Base-by-base conservation (phyloP, 2,329 filamentous ascomycete species). In the Talaromyces verruculosus region DNA sequence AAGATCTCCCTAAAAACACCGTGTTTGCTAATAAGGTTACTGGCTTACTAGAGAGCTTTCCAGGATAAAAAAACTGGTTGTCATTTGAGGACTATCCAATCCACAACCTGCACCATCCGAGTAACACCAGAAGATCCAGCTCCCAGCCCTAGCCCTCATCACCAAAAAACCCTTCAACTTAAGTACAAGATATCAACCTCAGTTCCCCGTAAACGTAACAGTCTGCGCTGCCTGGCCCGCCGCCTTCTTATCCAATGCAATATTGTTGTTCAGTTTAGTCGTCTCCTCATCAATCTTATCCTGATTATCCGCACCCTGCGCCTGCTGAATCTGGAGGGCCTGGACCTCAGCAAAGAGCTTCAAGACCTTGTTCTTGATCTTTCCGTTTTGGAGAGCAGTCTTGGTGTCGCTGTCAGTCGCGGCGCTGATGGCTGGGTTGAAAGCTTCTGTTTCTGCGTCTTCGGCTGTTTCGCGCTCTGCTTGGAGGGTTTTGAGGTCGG, bases 401-500 rank as follows among this genome's bases (percentile, higher is more conserved):
- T 19, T 19, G 1, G 51, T 57, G 17, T n/a, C 51, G n/a, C 5
- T 7, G n/a, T 57, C 51, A 2, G 51, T 57, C 2, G 51, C 51
- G 7, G 51, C 51, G 10, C 8, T 7, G n/a, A 57, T 57, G 10
- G 51, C 51, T 13, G 51, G 51, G n/a, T 57, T 22, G 17, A 57
- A 57, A 4, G 30, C 51, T 35, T 35, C 3, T 7, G 51, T 57
- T 19, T 57, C 51, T 13, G 51, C 51, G n/a, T 57, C 51, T 35
- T 57, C 51, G 17, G 51, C 51, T 57, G 51, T 57, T 35, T 22
- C 51, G 30, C 51, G 51, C 30, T 57, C 51, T 13, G 51, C 30
- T 57, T 57, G 51, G 1, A 57, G 30, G 10, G 51, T 57, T 2
- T 2, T 8, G 3, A 57, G 30, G 30, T 57, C 51, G 17, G 30